Percentiles rank a stretch among this genome's conserved stretches.
Evolutionary conservation across 2,329 filamentous ascomycete genomes (phyloP).

Genomic region (Colletotrichum trifolii): DNA sequence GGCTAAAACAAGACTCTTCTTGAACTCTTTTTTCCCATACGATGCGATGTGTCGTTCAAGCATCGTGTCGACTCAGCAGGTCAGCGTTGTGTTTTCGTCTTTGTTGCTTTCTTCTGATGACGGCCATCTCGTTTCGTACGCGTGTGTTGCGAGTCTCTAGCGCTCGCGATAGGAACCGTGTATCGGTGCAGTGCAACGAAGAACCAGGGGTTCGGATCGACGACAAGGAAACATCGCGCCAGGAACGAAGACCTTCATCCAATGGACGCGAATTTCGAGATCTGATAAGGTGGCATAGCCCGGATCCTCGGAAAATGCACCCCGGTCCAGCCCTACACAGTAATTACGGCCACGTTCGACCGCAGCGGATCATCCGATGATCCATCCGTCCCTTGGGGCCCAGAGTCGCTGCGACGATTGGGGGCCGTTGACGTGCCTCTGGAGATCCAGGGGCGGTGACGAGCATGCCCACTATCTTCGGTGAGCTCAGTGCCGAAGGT

Average conservation of each 20-base stretch:
- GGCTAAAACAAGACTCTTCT: too few relatives aligned
- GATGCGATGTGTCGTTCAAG: too few relatives aligned
- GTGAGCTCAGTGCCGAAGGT: too few relatives aligned
- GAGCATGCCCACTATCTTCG: background rate
- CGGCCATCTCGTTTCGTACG: background rate
- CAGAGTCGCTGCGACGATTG: too few relatives aligned
- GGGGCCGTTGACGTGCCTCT: too few relatives aligned
- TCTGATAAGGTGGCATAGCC: slow-evolving; percentile 34
- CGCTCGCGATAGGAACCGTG: background rate
- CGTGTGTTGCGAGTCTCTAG: slow-evolving; percentile 3
- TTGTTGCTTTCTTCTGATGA: background rate
- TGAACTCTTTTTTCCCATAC: too few relatives aligned
- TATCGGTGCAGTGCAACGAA: slow-evolving; percentile 2
- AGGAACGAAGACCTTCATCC: slow-evolving; percentile 31
- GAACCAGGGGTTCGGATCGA: background rate
- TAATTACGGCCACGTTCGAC: slow-evolving; percentile 1
- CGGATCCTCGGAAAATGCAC: slow-evolving; percentile 6
- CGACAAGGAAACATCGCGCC: slow-evolving; percentile 14
- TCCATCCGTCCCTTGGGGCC: slow-evolving; percentile 12
- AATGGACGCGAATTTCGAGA: slow-evolving; percentile 24
- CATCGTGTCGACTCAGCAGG: background rate
- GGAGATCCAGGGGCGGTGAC: too few relatives aligned
- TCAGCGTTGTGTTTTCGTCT: background rate
- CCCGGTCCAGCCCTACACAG: slow-evolving; percentile 24
- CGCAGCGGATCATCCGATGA: slow-evolving; percentile 34